A percentile compares a stretch with the other conserved stretches of the same genome.
Conservation (phyloP, 257 asterid genomes). For the Solanum clarkiae region DNA sequence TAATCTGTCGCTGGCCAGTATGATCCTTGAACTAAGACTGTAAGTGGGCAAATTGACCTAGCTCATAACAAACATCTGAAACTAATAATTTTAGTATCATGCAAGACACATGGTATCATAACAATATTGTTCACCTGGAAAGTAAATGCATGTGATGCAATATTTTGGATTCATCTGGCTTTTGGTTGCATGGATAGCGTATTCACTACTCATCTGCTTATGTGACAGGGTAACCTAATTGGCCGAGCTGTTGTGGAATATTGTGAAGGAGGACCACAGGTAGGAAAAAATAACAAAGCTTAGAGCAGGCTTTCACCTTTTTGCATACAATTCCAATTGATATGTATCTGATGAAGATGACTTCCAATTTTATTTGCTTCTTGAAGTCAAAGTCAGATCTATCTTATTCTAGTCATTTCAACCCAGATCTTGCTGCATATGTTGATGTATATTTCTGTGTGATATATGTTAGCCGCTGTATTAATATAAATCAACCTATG, state of each 20-base stretch:
- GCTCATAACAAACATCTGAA: background rate
- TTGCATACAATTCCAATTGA: background rate
- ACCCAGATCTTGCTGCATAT: background rate
- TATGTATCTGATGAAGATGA: background rate
- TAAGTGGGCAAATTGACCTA: background rate
- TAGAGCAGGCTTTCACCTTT: background rate
- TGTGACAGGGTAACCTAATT: conserved; percentile 71
- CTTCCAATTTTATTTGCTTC: background rate
- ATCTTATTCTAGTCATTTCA: background rate
- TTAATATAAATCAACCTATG: background rate
- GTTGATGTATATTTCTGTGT: background rate
- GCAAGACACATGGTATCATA: background rate
- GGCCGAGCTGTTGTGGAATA: conserved; percentile 86
- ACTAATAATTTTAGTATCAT: background rate
- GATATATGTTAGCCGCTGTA: background rate
- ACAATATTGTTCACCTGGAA: background rate
- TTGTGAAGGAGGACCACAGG: conserved; percentile 92
- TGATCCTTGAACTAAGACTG: background rate
- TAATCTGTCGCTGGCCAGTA: background rate
- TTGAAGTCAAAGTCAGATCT: background rate
- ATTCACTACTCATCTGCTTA: conserved; percentile 7
- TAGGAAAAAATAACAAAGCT: conserved; percentile 18
- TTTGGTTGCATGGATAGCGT: background rate
- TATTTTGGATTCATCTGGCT: background rate
- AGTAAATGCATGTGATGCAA: background rate